Evolutionary conservation across 805 yeast species (phyloP).

Genomic region (Starmerella kuoi): DNA sequence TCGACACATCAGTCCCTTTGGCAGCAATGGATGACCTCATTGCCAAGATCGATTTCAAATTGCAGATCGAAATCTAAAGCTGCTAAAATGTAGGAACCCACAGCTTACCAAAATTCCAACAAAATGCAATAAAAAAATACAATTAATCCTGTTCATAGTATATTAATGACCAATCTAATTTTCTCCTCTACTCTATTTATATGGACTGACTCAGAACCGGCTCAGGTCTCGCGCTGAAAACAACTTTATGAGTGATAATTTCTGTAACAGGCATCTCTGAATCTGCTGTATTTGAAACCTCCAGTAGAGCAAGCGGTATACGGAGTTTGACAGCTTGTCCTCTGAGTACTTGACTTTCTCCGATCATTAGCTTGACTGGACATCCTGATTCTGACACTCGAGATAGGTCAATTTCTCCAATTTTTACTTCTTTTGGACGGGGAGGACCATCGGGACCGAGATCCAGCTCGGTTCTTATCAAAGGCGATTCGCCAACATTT

Average conservation of each 20-base stretch:
- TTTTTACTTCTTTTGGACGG: not conserved
- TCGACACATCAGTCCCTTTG: slow-evolving; percentile 14
- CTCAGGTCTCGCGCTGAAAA: slow-evolving; percentile 21
- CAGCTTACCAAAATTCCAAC: too few species aligned
- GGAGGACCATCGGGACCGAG: slow-evolving; percentile 2
- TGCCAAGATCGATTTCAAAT: slow-evolving; percentile 29
- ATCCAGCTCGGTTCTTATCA: slow-evolving; percentile 18
- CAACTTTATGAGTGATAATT: slow-evolving; percentile 15
- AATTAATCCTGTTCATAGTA: too few species aligned
- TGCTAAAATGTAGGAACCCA: too few species aligned
- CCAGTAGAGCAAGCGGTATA: slow-evolving; percentile 20
- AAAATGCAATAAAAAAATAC: too few species aligned
- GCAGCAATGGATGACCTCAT: slow-evolving; percentile 30
- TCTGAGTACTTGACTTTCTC: slow-evolving; percentile 17
- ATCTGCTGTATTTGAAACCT: slow-evolving; percentile 6
- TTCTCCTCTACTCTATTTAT: too few species aligned
- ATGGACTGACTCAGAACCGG: slow-evolving; percentile 7
- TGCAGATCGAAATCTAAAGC: slow-evolving; percentile 28
- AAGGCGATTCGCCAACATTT: slow-evolving; percentile 16
- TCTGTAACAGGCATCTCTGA: slow-evolving; percentile 14
- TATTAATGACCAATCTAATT: too few species aligned
- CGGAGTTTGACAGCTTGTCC: slow-evolving; percentile 19
- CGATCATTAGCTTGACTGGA: slow-evolving; percentile 15
- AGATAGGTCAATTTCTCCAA: slow-evolving; percentile 18
- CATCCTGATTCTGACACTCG: slow-evolving; percentile 13